A percentile compares a stretch with the other conserved stretches of the same genome.
Evolutionary conservation across 345 rosid genomes (phyloP).

Genomic region (Brassica nigra): DNA sequence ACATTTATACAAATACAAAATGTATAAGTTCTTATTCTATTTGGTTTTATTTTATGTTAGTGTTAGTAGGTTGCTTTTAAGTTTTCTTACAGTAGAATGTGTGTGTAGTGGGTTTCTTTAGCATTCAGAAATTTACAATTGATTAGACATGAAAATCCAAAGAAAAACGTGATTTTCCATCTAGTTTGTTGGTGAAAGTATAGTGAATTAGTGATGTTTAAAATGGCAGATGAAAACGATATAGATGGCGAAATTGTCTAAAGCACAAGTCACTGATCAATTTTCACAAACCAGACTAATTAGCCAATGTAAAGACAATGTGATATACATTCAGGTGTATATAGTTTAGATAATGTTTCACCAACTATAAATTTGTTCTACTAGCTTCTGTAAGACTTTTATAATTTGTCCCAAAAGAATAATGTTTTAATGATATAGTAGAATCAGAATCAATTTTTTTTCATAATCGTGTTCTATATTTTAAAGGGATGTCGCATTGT

Average conservation of each 20-base stretch:
- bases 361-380: not conserved
- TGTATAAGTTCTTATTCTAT: not conserved
- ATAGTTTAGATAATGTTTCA: not conserved
- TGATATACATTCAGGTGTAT: not conserved
- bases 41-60: not conserved
- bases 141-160: not conserved
- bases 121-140: not conserved
- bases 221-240: slow-evolving; percentile 10
- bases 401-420: not conserved
- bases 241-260: not conserved
- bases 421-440: not conserved
- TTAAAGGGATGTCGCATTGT: not conserved
- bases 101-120: slow-evolving; percentile 32
- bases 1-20: not conserved
- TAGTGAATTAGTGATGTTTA: slow-evolving; percentile 9
- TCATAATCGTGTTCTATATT: not conserved
- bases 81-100: not conserved
- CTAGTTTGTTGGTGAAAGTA: slow-evolving; percentile 6
- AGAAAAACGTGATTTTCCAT: not conserved
- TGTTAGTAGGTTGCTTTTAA: not conserved
- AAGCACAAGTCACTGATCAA: not conserved
- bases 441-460: not conserved
- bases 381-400: not conserved
- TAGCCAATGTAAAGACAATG: not conserved
- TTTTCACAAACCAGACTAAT: not conserved